Conservation (phyloP, 495 filamentous ascomycete species). For the Amniculicola lignicola region DNA sequence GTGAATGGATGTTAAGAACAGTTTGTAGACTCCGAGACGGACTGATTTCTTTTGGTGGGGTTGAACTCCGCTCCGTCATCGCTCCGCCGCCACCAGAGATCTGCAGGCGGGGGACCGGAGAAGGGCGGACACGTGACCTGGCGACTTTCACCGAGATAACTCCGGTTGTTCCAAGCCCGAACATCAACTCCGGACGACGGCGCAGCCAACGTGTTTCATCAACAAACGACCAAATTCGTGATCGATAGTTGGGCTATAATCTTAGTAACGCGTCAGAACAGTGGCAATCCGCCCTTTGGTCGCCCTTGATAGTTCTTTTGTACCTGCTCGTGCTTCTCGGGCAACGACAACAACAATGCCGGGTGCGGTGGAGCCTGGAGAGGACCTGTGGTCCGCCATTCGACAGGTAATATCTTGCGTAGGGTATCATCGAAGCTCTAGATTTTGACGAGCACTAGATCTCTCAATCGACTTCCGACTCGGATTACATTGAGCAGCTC, state of each 20-base stretch:
- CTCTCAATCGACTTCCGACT: conserved; percentile 83
- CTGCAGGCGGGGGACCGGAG: not conserved
- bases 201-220: conserved; percentile 10
- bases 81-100: conserved; percentile 3
- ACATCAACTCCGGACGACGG: no score
- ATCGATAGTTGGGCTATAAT: no score
- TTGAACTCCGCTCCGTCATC: conserved; percentile 13
- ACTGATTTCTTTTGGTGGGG: conserved; percentile 6
- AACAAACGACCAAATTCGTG: no score
- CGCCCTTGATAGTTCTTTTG: not conserved
- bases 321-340: not conserved
- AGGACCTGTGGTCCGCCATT: conserved; percentile 40
- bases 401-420: conserved; percentile 37
- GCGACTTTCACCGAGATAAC: not conserved
- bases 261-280: not conserved
- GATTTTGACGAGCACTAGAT: conserved; percentile 57
- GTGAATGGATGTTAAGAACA: not conserved
- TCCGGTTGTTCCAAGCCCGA: not conserved
- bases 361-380: conserved; percentile 34
- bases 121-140: not conserved
- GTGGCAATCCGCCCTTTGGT: not conserved
- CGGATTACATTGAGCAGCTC: conserved; percentile 91
- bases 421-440: not conserved
- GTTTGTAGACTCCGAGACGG: conserved; percentile 24
- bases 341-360: conserved; percentile 20